A percentile compares a stretch with the other conserved stretches of the same genome.
phyloP scores from a whole-genome alignment of 78 protist species.

The Speleostelium caveatum region DNA sequence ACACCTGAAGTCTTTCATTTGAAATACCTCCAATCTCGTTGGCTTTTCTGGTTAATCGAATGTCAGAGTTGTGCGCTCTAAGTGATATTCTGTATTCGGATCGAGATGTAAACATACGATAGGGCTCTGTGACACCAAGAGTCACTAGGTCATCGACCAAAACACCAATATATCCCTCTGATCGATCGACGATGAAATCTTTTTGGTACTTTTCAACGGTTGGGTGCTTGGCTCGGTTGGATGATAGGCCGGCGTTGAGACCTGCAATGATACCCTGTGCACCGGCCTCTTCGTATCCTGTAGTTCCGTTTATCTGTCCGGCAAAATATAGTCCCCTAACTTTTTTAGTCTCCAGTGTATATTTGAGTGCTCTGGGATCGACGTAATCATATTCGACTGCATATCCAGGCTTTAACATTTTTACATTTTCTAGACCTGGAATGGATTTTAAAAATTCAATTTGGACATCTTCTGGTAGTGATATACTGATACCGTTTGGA shows the following conservation, averaged over 20 bases:
- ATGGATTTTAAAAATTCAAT: constrained; percentile 65
- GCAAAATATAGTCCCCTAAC: constrained; percentile 90
- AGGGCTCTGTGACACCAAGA: constrained; percentile 93
- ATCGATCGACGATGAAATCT: constrained; percentile 62
- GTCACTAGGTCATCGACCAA: constrained; percentile 94
- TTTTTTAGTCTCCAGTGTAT: constrained; percentile 87
- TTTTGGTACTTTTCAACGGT: too few relatives aligned
- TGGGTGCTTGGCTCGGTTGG: background rate
- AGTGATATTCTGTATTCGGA: constrained; percentile 88
- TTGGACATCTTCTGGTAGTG: constrained; percentile 93
- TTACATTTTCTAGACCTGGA: constrained; percentile 87
- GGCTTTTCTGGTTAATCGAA: constrained; percentile 84
- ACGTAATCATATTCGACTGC: constrained; percentile 96
- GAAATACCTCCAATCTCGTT: constrained; percentile 1
- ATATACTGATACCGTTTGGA: constrained; percentile 95
- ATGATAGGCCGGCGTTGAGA: constrained; percentile 89
- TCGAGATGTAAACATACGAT: constrained; percentile 96
- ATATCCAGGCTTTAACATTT: constrained; percentile 88
- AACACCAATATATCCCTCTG: constrained; percentile 93
- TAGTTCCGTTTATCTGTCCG: constrained; percentile 97
- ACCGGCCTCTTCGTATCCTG: constrained; percentile 95
- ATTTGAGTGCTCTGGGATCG: constrained; percentile 86
- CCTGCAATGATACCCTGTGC: constrained; percentile 95
- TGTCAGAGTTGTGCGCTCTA: constrained; percentile 95
- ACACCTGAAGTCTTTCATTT: background rate